A percentile compares a stretch with the other conserved stretches of the same genome.
phyloP scores from a whole-genome alignment of 768 basidiomycete species.

The Royoungia palumana region DNA sequence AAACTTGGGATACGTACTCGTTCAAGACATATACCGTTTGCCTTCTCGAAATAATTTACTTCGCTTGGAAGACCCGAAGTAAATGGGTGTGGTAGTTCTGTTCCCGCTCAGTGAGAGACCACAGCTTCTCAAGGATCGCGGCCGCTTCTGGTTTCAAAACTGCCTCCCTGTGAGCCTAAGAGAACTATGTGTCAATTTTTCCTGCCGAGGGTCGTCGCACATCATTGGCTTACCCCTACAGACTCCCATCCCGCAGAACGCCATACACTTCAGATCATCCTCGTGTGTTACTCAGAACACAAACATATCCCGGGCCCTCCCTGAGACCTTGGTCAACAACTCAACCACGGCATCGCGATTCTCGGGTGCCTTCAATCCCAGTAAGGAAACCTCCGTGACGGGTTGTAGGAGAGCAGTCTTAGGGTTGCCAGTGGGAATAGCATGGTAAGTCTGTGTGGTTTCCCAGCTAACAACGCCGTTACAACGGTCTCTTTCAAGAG shows the following conservation, averaged over 20 bases:
- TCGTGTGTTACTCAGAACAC: slow-evolving; percentile 22
- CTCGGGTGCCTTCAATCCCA: slow-evolving; percentile 21
- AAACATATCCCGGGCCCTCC: slow-evolving; percentile 7
- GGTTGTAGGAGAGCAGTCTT: background rate
- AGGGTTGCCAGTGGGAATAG: slow-evolving; percentile 15
- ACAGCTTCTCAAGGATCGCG: slow-evolving; percentile 6
- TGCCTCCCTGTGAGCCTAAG: slow-evolving; percentile 19
- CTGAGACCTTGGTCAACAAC: slow-evolving; percentile 10
- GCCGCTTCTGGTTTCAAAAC: slow-evolving; percentile 8
- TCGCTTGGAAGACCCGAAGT: background rate
- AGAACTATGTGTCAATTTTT: too few relatives aligned
- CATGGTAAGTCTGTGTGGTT: slow-evolving; percentile 13
- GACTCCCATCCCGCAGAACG: slow-evolving; percentile 21
- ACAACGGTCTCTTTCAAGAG: slow-evolving; percentile 5
- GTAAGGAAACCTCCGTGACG: slow-evolving; percentile 7
- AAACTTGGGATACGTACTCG: too few relatives aligned
- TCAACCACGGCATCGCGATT: slow-evolving; percentile 16
- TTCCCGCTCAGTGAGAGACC: slow-evolving; percentile 14
- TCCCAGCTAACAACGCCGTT: background rate
- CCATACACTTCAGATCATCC: slow-evolving; percentile 19
- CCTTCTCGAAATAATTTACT: background rate
- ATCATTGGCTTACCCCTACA: slow-evolving; percentile 19
- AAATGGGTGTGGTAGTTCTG: slow-evolving; percentile 16
- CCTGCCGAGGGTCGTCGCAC: background rate
- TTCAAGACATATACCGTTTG: too few relatives aligned